These are phyloP conservation scores for Clarireedia sp. DNA, from an alignment of 2,329 filamentous ascomycete species.

Conservation along the genomic window DNA sequence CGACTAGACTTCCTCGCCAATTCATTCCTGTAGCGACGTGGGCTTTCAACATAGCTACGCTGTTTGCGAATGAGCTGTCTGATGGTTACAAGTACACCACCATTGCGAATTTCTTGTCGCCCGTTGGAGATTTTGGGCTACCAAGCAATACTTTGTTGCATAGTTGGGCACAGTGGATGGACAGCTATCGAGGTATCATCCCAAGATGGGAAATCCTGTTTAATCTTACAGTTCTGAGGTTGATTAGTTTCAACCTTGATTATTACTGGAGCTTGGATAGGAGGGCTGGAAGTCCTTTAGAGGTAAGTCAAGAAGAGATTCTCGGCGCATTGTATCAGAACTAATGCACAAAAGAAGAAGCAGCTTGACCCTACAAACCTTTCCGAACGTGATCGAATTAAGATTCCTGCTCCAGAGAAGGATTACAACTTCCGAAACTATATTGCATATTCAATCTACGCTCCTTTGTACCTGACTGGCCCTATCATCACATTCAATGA, in stretches of 20 bases:
- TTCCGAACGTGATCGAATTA: constrained; percentile 80
- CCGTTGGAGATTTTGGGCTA: constrained; percentile 9
- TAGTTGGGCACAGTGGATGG: constrained; percentile 61
- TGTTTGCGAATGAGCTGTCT: constrained; percentile 86
- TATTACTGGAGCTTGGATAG: constrained; percentile 84
- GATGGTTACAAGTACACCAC: constrained; percentile 66
- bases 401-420: constrained; percentile 58
- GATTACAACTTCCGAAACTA: constrained; percentile 84
- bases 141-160: constrained; percentile 12
- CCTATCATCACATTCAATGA: constrained; percentile 98
- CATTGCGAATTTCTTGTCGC: constrained; percentile 48
- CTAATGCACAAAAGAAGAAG: constrained; percentile 88
- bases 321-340: constrained; percentile 10
- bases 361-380: constrained; percentile 82
- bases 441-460: constrained; percentile 81
- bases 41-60: constrained; percentile 75
- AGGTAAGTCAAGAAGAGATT: constrained; percentile 52
- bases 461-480: constrained; percentile 84
- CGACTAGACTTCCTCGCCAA: constrained; percentile 59
- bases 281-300: constrained; percentile 56
- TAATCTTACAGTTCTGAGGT: constrained; percentile 84
- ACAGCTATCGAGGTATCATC: constrained; percentile 75
- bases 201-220: constrained; percentile 94
- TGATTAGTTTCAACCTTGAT: constrained; percentile 96
- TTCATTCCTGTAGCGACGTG: constrained; percentile 74